Base-by-base conservation (phyloP, 2,329 filamentous ascomycete species). In the Fusarium chlamydosporum region DNA sequence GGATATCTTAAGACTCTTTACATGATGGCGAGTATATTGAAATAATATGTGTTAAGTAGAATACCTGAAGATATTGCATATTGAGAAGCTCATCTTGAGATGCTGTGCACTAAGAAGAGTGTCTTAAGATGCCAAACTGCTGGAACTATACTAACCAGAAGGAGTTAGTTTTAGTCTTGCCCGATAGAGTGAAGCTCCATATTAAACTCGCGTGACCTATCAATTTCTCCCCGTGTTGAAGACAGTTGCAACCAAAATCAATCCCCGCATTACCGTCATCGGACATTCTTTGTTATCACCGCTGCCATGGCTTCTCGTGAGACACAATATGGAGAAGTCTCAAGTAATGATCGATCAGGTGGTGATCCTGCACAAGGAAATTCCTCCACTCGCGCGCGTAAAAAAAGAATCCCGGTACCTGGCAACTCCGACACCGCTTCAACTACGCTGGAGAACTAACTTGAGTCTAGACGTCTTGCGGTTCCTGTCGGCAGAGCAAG, bases 401-500 rank as follows among this genome's bases (percentile, higher is more conserved):
- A 64, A 23, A 58, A 52, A 11, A 34, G 61, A 12, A 65, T 64
- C 31, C 60, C 61, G 40, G 61, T 64, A 64, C 6, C 15, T 12
- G 15, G 9, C n/a, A 26, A 3, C 12, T 18, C 7, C 3, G 1
- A 16, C 5, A 15, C 8, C 10, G 13, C 26, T 27, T 20, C 10
- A 23, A 16, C 6, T 23, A 11, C 3, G 15, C 27, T 26, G 15
- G 12, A 1, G 16, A 15, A n/a, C 56, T 55, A 27, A 58, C 23
- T 11, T n/a, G 7, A 6, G 10, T 15, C 9, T 13, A 59, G 61
- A 65, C 64, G 27, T 47, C 61, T 2, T 65, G 61, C 6, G 27
- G 42, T 13, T 34, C 60, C 7, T 65, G 61, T 34, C 61, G 61
- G 1, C 61, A 65, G 10, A 65, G 61, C 1, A 65, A 65, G 41